Evolutionary conservation across 2,329 filamentous ascomycete species (phyloP), one percentile per base, ranked within the genome.

Genomic region (Paracorniculantispora psalliotae): DNA sequence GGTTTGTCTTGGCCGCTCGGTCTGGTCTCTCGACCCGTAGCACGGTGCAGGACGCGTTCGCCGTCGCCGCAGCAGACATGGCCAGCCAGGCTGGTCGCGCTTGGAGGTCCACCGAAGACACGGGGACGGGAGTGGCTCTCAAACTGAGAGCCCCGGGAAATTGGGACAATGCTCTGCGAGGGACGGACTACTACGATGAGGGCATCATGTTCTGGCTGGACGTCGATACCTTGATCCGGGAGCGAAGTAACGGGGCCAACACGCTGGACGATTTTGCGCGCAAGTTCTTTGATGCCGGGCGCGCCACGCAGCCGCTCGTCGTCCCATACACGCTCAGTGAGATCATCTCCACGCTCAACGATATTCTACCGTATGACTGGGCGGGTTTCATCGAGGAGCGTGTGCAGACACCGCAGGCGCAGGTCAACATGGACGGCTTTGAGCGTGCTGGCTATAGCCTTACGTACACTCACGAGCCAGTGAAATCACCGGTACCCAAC

Each of bases 61-160:
- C 49, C 23, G 9, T 37, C n/a, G 25, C 30, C 21, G 19, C 26
- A 2, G 55, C 59, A 13, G 35, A 50, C 37, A 41, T 59, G 35
- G 19, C 55, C 19, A 21, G 50, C 37, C 55, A 57, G 25, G 21
- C 55, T 15, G 59, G 59, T 21, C 55, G 59, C 8, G 41, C 30
- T n/a, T 59, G 60, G 60, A 26, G 57, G 15, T 57, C 51, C 7
- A 59, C 46, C 3, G 60, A 61, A 28, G 57, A 61, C 39, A 61
- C 57, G 26, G 57, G 49, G 13, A 59, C 50, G n/a, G 60, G 60
- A 10, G 30, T 39, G n/a, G 33, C 55, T 9, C 60, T 61, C 15
- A 43, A 23, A 28, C 15, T 19, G 17, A 13, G 6, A 3, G 30
- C 43, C 2, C 7, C 48, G 4, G 19, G 19, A n/a, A 15, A 4